phyloP scores from a whole-genome alignment of 192 early-diverging fungal species.

The Gorgonomyces haynaldii region DNA sequence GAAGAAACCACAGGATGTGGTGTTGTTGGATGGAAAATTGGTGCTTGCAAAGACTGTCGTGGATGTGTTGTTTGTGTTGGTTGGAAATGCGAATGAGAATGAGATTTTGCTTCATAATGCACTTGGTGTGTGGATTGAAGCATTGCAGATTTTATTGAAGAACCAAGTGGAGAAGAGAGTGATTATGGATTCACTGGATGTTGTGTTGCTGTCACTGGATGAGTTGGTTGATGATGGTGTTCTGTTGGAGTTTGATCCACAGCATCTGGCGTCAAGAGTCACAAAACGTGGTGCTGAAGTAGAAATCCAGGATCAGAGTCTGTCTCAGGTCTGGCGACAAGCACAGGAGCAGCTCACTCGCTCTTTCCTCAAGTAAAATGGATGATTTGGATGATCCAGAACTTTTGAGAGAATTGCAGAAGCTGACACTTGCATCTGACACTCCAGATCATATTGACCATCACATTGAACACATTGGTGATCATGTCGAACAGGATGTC shows the following conservation, averaged over 20 bases:
- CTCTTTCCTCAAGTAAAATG: slow-evolving; percentile 3
- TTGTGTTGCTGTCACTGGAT: slow-evolving; percentile 81
- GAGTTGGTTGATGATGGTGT: slow-evolving; percentile 83
- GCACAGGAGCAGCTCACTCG: slow-evolving; percentile 3
- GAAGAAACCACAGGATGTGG: no score
- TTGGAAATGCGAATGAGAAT: slow-evolving; percentile 86
- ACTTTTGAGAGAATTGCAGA: slow-evolving; percentile 39
- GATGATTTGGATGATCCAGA: slow-evolving; percentile 65
- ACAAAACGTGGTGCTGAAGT: neutral
- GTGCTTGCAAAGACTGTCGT: slow-evolving; percentile 67
- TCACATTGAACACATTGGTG: neutral
- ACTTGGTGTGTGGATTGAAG: slow-evolving; percentile 73
- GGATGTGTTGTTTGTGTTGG: slow-evolving; percentile 84
- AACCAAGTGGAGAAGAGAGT: slow-evolving; percentile 84
- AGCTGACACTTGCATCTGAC: slow-evolving; percentile 8
- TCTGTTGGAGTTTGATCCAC: slow-evolving; percentile 1
- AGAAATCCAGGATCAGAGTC: slow-evolving; percentile 4
- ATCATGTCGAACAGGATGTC: neutral
- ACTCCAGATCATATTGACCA: neutral
- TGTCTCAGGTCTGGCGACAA: slow-evolving; percentile 4
- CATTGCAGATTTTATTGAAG: slow-evolving; percentile 73
- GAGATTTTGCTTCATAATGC: slow-evolving; percentile 74
- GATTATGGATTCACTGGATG: slow-evolving; percentile 83
- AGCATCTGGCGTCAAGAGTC: neutral
- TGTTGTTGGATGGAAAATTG: no score